Evolutionary conservation across 495 filamentous ascomycete species (phyloP), one percentile per base, ranked within the genome.

Genomic region (Baudoinia panamericana): DNA sequence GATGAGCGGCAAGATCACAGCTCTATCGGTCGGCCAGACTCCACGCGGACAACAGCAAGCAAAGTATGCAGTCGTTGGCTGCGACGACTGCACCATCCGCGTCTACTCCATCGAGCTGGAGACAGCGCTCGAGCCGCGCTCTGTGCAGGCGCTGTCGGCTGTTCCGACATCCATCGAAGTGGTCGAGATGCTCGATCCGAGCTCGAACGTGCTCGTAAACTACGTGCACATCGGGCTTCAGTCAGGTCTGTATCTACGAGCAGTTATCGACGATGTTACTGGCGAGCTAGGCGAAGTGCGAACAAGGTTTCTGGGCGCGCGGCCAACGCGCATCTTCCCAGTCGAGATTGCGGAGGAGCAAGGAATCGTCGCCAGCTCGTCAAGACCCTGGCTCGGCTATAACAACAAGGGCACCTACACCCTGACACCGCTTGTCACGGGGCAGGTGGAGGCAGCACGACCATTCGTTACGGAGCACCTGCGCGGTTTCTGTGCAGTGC

Each of bases 1-100:
- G 55, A 93, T 96, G 84, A 84, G 79, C 38, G 85, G 84, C n/a
- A 93, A 85, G 0, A 84, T 99, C 15, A 95, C 85, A 12, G 88
- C 81, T 35, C 66, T 99, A 12, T 93, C 85, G 54, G 67, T 99
- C 41, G 92, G 87, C n/a, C 78, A 85, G 32, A 86, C 96, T 13
- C 87, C 88, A 0, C 82, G 90, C 59, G 92, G 92, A 18, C 73
- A 84, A 15, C 62, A 84, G 30, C 68, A 90, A 48, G 88, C 82
- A 52, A 78, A 81, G 2, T 96, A 88, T 62, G 64, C 96, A 28
- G 92, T 92, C 40, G 92, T 99, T 37, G 92, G 92, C 9, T 95
- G 87, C 56, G 87, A 94, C 55, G 92, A 99, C 56, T 85, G 83
- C 23, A 93, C 92, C 1, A 85, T 99, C 28, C 78, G 92, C 29